Base-by-base conservation (phyloP, 108 stramenopile genomes). In the Cylindrotheca fusiformis region DNA sequence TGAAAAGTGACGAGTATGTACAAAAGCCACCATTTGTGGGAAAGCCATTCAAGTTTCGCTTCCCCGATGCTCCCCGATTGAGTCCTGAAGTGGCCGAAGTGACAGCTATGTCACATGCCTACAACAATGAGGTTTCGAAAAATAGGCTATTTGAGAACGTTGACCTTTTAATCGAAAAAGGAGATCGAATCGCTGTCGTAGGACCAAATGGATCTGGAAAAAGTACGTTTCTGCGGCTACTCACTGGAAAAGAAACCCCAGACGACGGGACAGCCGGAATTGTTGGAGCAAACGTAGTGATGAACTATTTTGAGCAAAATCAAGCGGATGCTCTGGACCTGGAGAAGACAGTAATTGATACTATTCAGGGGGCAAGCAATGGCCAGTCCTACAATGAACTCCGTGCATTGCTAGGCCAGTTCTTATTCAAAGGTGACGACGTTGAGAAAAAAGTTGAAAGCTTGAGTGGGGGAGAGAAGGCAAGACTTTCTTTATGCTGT, bases 391-490 rank as follows among this genome's bases (percentile, higher is more conserved):
- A 96, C 76, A 92, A 95, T 41, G 94, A 96, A 62, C 72, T 98
- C 6, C 88, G 97, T 28, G 90, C 90, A 18, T 78, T 98, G 0
- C 68, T 98, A 17, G 97, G 95, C 4, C 95, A 96, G 68, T 98
- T 98, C 63, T 74, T 96, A 0, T 98, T 98, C 84, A 96, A 96
- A 63, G 94, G 94, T 22, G 95, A 98, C 64, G 86, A 84, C 46
- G 96, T 95, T 3, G 80, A 95, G 26, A 98, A 96, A 75, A 93
- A 94, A 53, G 83, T 97, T 21, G 71, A 72, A 65, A 76, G 74
- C 45, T 76, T 98, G 53, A 91, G 89, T 69, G 97, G 97, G 19
- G 97, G 97, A 61, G 97, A 98, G 62, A 98, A 98, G 82, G 91
- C 91, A 30, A 68, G 97, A 44, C 77, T 98, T 33, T 93, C 95